Evolutionary conservation across 352 stramenopile genomes (phyloP).

Genomic region (Pythium sukuiense): DNA sequence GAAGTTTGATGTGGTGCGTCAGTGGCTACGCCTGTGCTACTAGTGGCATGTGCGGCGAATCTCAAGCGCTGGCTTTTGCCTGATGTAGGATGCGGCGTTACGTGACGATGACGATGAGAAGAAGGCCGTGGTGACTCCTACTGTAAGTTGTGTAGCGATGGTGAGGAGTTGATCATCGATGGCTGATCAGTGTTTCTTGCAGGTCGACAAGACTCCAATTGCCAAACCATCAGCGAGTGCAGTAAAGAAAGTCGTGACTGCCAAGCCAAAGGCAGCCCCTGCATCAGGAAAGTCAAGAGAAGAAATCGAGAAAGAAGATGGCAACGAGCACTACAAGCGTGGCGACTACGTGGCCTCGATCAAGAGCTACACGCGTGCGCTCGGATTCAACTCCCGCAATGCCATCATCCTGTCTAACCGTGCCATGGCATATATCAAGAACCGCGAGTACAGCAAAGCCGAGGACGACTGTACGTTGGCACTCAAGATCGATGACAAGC

Average conservation of each 20-base stretch:
- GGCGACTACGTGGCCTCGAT: constrained; percentile 87
- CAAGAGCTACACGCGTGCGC: constrained; percentile 85
- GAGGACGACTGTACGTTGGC: constrained; percentile 89
- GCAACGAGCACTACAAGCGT: constrained; percentile 90
- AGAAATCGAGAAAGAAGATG: constrained; percentile 86
- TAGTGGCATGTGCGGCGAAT: not conserved
- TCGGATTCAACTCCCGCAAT: constrained; percentile 74
- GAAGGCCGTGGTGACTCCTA: not conserved
- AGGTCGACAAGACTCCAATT: not conserved
- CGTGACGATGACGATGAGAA: constrained; percentile 33
- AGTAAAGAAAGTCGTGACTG: constrained; percentile 3
- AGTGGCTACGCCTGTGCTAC: not conserved
- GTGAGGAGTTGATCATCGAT: too few species aligned
- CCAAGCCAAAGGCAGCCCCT: not conserved
- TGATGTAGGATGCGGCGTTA: constrained; percentile 31
- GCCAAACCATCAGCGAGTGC: not conserved
- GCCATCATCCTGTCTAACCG: constrained; percentile 87
- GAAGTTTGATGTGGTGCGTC: constrained; percentile 81
- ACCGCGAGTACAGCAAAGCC: constrained; percentile 83
- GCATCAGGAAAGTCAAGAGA: constrained; percentile 37
- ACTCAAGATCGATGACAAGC: constrained; percentile 70
- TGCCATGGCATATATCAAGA: constrained; percentile 89
- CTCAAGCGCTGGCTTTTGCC: not conserved
- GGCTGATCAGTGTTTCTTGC: not conserved
- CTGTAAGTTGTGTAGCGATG: not conserved